phyloP scores from a whole-genome alignment of 1,284 basidiomycete species.

The Flammula alnicola region DNA sequence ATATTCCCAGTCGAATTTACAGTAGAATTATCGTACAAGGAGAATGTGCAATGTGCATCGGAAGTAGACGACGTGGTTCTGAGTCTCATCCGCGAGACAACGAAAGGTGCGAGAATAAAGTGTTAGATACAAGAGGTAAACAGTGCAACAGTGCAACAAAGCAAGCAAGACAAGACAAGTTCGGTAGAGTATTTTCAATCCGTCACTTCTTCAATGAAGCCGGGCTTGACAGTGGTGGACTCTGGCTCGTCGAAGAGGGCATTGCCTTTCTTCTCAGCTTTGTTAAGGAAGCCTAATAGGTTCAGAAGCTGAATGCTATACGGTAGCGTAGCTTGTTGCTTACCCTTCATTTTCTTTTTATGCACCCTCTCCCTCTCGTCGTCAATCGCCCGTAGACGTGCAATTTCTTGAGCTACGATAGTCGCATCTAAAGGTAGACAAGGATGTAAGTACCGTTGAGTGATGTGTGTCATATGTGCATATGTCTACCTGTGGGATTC shows the following conservation, averaged over 20 bases:
- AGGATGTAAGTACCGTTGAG: constrained; percentile 3
- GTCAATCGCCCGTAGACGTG: constrained; percentile 60
- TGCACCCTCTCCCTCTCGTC: constrained; percentile 66
- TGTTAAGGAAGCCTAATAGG: constrained; percentile 41
- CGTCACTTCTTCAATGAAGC: constrained; percentile 28
- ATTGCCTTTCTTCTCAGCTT: constrained; percentile 33
- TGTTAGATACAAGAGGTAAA: neutral
- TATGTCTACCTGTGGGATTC: constrained; percentile 66
- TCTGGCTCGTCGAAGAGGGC: constrained; percentile 21
- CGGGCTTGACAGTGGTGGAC: constrained; percentile 19
- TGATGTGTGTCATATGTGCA: too few relatives aligned
- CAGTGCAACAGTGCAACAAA: neutral
- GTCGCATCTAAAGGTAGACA: constrained; percentile 52
- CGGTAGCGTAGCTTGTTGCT: neutral
- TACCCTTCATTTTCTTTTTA: constrained; percentile 78
- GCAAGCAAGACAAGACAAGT: neutral
- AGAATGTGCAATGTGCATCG: neutral
- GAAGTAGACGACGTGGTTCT: too few relatives aligned
- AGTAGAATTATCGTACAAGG: constrained; percentile 1
- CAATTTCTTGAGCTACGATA: constrained; percentile 62
- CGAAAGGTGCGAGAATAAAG: neutral
- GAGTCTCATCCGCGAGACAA: neutral
- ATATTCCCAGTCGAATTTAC: too few relatives aligned
- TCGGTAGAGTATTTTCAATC: constrained; percentile 7
- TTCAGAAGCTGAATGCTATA: neutral